These are phyloP conservation scores for Coniophora puteana DNA, from an alignment of 1,284 basidiomycete species.

Conservation along the genomic window DNA sequence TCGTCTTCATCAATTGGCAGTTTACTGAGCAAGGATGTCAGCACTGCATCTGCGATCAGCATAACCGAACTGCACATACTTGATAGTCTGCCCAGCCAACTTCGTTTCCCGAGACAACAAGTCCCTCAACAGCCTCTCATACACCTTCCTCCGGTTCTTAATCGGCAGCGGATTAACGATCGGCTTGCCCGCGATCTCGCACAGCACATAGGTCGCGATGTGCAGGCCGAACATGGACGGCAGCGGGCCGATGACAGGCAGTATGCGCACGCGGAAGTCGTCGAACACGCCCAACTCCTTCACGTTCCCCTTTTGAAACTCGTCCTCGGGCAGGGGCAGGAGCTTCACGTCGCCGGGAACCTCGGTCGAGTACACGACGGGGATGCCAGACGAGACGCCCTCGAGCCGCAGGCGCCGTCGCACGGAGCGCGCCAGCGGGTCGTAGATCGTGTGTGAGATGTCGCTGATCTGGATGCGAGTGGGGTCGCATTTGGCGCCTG, in stretches of 20 bases:
- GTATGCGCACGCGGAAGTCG: constrained; percentile 89
- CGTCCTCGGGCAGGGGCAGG: constrained; percentile 88
- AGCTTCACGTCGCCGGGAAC: constrained; percentile 86
- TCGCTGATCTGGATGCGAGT: constrained; percentile 95
- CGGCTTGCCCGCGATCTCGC: constrained; percentile 79
- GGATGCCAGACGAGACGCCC: constrained; percentile 74
- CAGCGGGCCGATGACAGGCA: constrained; percentile 84
- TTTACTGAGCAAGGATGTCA: constrained; percentile 40
- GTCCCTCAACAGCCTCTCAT: constrained; percentile 77
- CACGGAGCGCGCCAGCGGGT: constrained; percentile 91
- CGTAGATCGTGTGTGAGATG: constrained; percentile 91
- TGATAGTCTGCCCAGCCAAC: constrained; percentile 50
- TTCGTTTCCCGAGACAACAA: constrained; percentile 71
- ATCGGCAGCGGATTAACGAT: constrained; percentile 80
- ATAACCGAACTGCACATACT: constrained; percentile 31
- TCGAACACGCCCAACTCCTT: constrained; percentile 91
- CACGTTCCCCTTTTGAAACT: constrained; percentile 87
- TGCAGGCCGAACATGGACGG: constrained; percentile 89
- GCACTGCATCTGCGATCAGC: background rate
- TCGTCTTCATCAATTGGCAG: constrained; percentile 81
- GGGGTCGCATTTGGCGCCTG: constrained; percentile 95
- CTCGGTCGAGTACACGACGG: constrained; percentile 96
- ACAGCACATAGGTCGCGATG: constrained; percentile 83
- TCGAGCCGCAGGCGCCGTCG: constrained; percentile 73
- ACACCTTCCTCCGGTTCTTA: constrained; percentile 81